These are phyloP conservation scores for Fusarium setosum DNA, from an alignment of 2,329 filamentous ascomycete genomes.

Conservation along the genomic window DNA sequence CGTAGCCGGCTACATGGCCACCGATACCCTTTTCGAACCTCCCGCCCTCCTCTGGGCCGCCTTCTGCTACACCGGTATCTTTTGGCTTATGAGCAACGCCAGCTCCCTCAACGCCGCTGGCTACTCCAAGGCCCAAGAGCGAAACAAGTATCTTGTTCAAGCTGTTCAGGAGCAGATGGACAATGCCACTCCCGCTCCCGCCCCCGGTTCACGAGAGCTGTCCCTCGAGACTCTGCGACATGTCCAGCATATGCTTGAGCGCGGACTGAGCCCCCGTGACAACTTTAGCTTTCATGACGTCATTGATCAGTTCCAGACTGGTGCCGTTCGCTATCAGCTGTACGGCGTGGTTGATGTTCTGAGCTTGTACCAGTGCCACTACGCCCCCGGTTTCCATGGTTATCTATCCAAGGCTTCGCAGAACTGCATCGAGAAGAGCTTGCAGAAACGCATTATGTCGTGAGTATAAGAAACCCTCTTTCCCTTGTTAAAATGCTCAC, in stretches of 20 bases:
- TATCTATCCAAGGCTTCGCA: slow-evolving; percentile 29
- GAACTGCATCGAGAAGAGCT: slow-evolving; percentile 36
- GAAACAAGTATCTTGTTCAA: slow-evolving; percentile 20
- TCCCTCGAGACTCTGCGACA: slow-evolving; percentile 12
- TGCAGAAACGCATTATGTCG: slow-evolving; percentile 30
- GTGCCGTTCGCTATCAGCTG: slow-evolving; percentile 39
- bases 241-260: slow-evolving; percentile 32
- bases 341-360: slow-evolving; percentile 34
- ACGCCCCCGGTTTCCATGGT: slow-evolving; percentile 36
- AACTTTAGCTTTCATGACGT: slow-evolving; percentile 36
- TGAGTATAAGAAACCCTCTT: background rate
- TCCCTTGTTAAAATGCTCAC: background rate
- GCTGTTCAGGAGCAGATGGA: slow-evolving; percentile 12
- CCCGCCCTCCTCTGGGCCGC: slow-evolving; percentile 6
- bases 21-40: slow-evolving; percentile 6
- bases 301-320: slow-evolving; percentile 42
- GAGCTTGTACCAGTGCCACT: slow-evolving; percentile 30
- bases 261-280: slow-evolving; percentile 21
- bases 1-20: slow-evolving; percentile 5
- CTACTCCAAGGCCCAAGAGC: slow-evolving; percentile 21
- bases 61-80: slow-evolving; percentile 16
- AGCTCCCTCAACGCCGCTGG: slow-evolving; percentile 14
- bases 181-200: slow-evolving; percentile 1
- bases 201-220: slow-evolving; percentile 8
- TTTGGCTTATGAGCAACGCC: slow-evolving; percentile 23